Conservation (phyloP, 257 asterid species). For the Scutellaria galericulata region DNA sequence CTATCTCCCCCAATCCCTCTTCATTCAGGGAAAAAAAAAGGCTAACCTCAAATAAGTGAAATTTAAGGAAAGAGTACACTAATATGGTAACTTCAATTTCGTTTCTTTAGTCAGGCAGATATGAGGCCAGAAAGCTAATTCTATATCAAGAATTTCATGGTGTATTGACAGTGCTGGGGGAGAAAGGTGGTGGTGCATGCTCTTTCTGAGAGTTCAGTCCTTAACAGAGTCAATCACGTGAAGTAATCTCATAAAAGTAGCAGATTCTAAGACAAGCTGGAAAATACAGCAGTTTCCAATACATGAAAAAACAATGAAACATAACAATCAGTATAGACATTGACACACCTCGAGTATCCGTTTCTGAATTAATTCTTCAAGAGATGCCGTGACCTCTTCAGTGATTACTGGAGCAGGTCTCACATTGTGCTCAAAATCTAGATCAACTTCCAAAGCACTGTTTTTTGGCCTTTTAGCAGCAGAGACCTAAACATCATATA, state of each 20-base stretch:
- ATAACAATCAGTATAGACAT: neutral
- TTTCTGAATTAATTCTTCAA: constrained; percentile 85
- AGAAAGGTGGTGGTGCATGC: neutral
- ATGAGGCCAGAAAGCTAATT: constrained; percentile 1
- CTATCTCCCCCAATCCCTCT: neutral
- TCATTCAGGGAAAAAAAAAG: neutral
- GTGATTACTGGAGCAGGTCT: constrained; percentile 93
- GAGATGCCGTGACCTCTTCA: constrained; percentile 76
- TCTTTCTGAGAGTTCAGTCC: neutral
- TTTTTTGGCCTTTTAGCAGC: constrained; percentile 89
- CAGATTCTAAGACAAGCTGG: constrained; percentile 7
- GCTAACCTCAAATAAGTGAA: neutral
- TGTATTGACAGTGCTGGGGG: constrained; percentile 8
- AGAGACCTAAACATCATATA: constrained; percentile 65
- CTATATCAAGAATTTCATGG: constrained; percentile 10
- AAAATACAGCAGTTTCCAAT: constrained; percentile 7
- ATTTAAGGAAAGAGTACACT: neutral
- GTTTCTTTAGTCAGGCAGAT: constrained; percentile 1
- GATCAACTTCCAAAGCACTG: constrained; percentile 90
- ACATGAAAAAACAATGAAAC: constrained; percentile 7
- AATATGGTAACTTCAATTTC: constrained; percentile 1
- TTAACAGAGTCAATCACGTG: neutral
- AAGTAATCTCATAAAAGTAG: neutral
- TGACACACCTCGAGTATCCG: constrained; percentile 75
- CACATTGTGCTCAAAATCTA: constrained; percentile 92